Base-by-base conservation (phyloP, 805 yeast genomes). In the Yarrowia sp. region DNA sequence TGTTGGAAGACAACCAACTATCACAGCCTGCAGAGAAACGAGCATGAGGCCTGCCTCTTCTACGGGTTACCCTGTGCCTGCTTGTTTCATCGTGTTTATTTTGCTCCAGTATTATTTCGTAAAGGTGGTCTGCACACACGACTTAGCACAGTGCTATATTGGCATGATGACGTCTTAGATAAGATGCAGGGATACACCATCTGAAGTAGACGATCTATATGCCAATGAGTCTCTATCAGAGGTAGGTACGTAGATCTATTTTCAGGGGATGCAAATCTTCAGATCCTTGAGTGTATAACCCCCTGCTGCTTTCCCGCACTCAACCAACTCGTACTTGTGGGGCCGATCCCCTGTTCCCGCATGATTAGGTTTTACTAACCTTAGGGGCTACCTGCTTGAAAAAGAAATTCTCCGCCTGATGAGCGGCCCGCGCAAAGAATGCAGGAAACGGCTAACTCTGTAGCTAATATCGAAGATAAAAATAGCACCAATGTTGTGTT, bases 311-410 rank as follows among this genome's bases (percentile, higher is more conserved):
- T 39, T 53, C 45, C 61, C 41, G 61, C 61, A 31, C 38, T 18
- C n/a, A 22, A 15, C 45, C 9, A 28, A n/a, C n/a, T n/a, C n/a
- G n/a, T n/a, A n/a, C n/a, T n/a, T n/a, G n/a, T n/a, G n/a, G 36
- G 32, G 61, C 61, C 45, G 61, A 41, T 53, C 61, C 45, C 61
- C 61, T 53, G 61, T 39, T 39, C 61, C 61, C 38, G 61, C 35
- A 13, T n/a, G 61, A 38, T 39, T 53, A 50, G 33, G 43, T 50
- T 50, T 36, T 18, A 14, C 14, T 22, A 18, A 36, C 33, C 43
- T 50, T 22, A 32, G 57, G 33, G 11, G 15, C 5, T 17, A 32
- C 22, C 38, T 47, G 28, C 36, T 47, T n/a, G n/a, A 32, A 45
- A 45, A 47, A 32, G 38, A 8, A 45, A 31, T 14, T n/a, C 35